Evolutionary conservation across 352 stramenopile species (phyloP).

Genomic region (Pythium plurisporium): DNA sequence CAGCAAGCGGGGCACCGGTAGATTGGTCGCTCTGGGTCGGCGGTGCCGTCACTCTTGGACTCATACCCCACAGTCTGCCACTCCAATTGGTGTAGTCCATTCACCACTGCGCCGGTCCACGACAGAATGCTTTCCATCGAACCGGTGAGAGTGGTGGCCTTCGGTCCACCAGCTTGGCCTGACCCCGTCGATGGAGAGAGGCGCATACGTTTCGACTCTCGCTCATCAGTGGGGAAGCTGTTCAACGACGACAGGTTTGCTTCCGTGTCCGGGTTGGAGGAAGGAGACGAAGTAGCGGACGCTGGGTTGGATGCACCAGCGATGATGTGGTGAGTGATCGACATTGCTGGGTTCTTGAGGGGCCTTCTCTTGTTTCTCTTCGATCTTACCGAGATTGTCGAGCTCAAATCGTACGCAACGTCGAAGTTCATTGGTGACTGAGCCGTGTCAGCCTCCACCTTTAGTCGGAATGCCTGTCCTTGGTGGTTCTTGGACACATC

Average conservation of each 20-base stretch:
- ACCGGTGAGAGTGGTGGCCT: slow-evolving; percentile 35
- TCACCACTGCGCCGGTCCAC: slow-evolving; percentile 70
- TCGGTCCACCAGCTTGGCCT: slow-evolving; percentile 20
- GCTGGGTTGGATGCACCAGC: slow-evolving; percentile 56
- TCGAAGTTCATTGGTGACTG: slow-evolving; percentile 87
- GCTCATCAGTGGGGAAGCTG: slow-evolving; percentile 55
- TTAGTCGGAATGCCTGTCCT: slow-evolving; percentile 90
- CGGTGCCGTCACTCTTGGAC: slow-evolving; percentile 60
- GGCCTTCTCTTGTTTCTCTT: slow-evolving; percentile 93
- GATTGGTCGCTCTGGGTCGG: slow-evolving; percentile 69
- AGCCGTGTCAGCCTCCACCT: slow-evolving; percentile 88
- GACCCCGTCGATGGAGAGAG: slow-evolving; percentile 8
- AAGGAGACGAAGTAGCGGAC: slow-evolving; percentile 62
- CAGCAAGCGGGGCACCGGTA: slow-evolving; percentile 81
- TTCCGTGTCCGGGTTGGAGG: slow-evolving; percentile 64
- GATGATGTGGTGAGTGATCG: slow-evolving; percentile 76
- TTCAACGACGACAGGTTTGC: slow-evolving; percentile 43
- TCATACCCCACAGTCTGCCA: slow-evolving; percentile 82
- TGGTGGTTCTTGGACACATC: slow-evolving; percentile 98
- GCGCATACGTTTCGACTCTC: slow-evolving; percentile 60
- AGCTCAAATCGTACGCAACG: slow-evolving; percentile 88
- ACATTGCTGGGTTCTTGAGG: slow-evolving; percentile 38
- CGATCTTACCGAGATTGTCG: slow-evolving; percentile 90
- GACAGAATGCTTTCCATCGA: slow-evolving; percentile 72
- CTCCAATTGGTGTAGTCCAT: slow-evolving; percentile 73